These are phyloP conservation scores for Quercus engelmannii DNA, from an alignment of 306 rosid genomes.

Conservation along the genomic window DNA sequence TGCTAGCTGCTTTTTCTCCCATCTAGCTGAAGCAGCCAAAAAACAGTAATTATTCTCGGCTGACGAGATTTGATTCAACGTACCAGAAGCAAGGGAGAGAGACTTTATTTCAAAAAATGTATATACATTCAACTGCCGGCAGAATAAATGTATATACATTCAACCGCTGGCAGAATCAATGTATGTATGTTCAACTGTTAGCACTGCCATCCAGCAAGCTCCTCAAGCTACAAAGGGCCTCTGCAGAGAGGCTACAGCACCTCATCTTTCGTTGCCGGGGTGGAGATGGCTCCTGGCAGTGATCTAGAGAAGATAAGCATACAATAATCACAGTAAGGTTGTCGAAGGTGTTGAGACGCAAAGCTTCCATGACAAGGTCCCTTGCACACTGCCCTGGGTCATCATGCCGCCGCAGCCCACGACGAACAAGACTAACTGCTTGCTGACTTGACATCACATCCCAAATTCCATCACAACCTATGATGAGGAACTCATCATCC, in stretches of 20 bases:
- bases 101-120: conserved; percentile 23
- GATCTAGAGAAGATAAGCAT: conserved; percentile 61
- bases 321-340: conserved; percentile 81
- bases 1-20: conserved; percentile 51
- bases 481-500: conserved; percentile 94
- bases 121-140: conserved; percentile 8
- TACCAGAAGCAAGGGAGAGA: background rate
- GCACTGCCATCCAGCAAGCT: conserved; percentile 69
- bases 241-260: conserved; percentile 83
- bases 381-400: conserved; percentile 79
- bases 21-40: conserved; percentile 57
- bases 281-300: conserved; percentile 33
- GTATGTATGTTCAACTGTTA: conserved; percentile 34
- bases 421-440: conserved; percentile 75
- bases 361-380: conserved; percentile 82
- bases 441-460: conserved; percentile 88
- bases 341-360: conserved; percentile 72
- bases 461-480: conserved; percentile 98
- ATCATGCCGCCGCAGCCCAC: conserved; percentile 71
- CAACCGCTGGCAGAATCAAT: background rate
- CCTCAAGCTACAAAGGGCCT: conserved; percentile 84
- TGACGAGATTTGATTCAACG: background rate
- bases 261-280: conserved; percentile 56
- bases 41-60: conserved; percentile 24
- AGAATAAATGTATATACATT: conserved; percentile 1